phyloP scores from a whole-genome alignment of 1,284 basidiomycete genomes.

The Heliocybe sulcata region DNA sequence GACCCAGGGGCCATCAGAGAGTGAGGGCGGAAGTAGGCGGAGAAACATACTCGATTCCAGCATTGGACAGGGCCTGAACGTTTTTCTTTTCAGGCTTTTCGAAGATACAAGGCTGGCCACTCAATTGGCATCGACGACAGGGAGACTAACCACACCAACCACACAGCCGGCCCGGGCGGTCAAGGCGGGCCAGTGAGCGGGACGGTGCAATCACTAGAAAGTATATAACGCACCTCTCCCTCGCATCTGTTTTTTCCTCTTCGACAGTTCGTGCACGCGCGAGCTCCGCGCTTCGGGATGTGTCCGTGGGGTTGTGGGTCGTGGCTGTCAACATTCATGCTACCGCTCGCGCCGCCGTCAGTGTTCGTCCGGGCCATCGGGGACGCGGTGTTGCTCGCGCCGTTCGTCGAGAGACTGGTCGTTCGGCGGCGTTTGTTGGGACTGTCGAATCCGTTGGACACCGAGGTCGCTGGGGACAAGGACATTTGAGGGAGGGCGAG shows the following conservation, averaged over 20 bases:
- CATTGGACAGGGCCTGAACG: constrained; percentile 46
- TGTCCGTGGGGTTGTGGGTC: constrained; percentile 29
- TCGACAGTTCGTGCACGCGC: constrained; percentile 77
- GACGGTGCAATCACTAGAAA: constrained; percentile 14
- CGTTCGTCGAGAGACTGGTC: constrained; percentile 17
- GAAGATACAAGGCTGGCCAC: constrained; percentile 81
- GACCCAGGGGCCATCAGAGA: constrained; percentile 10
- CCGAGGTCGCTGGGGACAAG: constrained; percentile 23
- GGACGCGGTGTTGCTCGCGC: constrained; percentile 9
- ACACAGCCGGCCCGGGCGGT: constrained; percentile 50
- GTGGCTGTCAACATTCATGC: constrained; percentile 1
- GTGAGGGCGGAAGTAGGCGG: constrained; percentile 9
- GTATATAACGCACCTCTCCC: constrained; percentile 56
- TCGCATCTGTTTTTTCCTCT: constrained; percentile 93
- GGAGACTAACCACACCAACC: constrained; percentile 55
- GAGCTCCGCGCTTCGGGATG: constrained; percentile 74
- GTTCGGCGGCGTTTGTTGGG: constrained; percentile 28
- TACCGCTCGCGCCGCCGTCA: constrained; percentile 12
- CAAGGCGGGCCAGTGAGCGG: constrained; percentile 49
- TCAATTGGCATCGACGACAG: constrained; percentile 83
- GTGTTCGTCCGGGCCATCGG: background rate
- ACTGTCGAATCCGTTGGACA: constrained; percentile 21
- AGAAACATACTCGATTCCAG: constrained; percentile 62
- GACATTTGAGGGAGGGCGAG: constrained; percentile 19
- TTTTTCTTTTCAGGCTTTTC: constrained; percentile 89